Evolutionary conservation across 2,329 filamentous ascomycete species (phyloP).

Genomic region (Cladophialophora psammophila): DNA sequence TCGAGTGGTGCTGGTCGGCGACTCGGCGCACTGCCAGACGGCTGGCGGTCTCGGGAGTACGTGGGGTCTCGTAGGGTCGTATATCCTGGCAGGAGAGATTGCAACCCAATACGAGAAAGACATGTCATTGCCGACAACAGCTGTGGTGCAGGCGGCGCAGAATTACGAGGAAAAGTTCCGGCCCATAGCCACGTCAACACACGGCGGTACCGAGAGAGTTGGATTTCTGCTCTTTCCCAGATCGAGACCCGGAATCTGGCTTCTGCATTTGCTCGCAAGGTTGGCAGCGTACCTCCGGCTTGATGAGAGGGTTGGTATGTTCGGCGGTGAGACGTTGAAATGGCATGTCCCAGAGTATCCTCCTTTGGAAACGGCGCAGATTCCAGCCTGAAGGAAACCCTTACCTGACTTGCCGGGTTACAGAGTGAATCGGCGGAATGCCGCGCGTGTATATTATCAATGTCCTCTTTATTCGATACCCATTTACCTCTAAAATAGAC

Average conservation of each 20-base stretch:
- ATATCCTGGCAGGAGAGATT: conserved; percentile 63
- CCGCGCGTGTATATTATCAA: no score
- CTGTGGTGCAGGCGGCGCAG: conserved; percentile 22
- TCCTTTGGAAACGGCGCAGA: not conserved
- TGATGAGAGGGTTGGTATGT: conserved; percentile 4
- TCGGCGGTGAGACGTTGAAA: not conserved
- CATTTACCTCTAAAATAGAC: conserved; percentile 1
- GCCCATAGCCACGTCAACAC: conserved; percentile 41
- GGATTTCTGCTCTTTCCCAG: not conserved
- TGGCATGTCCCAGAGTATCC: conserved; percentile 13
- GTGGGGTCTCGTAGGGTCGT: conserved; percentile 53
- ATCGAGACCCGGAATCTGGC: conserved; percentile 5
- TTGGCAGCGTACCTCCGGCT: conserved; percentile 5
- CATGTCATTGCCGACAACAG: not conserved
- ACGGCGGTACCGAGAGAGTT: not conserved
- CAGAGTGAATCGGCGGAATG: not conserved
- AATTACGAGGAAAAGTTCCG: conserved; percentile 55
- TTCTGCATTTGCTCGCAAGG: conserved; percentile 3
- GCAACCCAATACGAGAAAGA: conserved; percentile 30
- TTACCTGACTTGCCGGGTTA: not conserved
- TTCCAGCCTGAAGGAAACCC: no score
- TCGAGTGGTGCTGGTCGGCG: conserved; percentile 53
- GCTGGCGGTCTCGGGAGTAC: conserved; percentile 49
- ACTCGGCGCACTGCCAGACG: conserved; percentile 54
- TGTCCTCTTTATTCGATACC: not conserved